Evolutionary conservation across 2,329 filamentous ascomycete genomes (phyloP).

Genomic region (Pyricularia sp.): DNA sequence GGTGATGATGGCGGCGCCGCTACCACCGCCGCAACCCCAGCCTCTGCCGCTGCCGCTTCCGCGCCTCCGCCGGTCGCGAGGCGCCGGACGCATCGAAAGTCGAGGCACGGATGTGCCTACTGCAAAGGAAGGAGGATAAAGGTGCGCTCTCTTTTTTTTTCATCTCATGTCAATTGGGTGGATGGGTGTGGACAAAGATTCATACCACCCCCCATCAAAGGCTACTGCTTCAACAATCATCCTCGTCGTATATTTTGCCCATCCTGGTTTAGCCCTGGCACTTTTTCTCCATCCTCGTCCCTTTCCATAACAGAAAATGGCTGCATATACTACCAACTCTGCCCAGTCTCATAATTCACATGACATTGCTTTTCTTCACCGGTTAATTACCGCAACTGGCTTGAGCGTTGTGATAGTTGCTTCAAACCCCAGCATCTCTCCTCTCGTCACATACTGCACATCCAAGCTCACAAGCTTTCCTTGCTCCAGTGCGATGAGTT

Average conservation of each 20-base stretch:
- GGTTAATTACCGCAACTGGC: background rate
- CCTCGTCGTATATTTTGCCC: background rate
- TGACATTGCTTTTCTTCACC: background rate
- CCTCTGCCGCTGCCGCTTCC: background rate
- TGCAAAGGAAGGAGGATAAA: constrained; percentile 5
- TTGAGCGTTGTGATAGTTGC: too few species aligned
- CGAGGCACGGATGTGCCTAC: constrained; percentile 2
- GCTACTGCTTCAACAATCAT: background rate
- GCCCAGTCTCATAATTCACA: background rate
- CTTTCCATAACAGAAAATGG: background rate
- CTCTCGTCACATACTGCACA: background rate
- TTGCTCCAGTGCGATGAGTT: constrained; percentile 3
- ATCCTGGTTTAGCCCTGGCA: background rate
- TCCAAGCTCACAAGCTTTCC: background rate
- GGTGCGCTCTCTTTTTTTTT: background rate
- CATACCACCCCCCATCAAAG: background rate
- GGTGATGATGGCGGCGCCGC: background rate
- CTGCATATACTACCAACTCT: background rate
- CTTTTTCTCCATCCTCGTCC: too few species aligned
- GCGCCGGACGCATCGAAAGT: constrained; percentile 4
- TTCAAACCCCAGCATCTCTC: background rate
- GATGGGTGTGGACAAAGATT: background rate
- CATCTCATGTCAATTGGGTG: background rate
- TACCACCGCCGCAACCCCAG: background rate
- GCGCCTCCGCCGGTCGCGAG: background rate